phyloP scores from a whole-genome alignment of 108 stramenopile genomes.

The Epithemia pelagica region DNA sequence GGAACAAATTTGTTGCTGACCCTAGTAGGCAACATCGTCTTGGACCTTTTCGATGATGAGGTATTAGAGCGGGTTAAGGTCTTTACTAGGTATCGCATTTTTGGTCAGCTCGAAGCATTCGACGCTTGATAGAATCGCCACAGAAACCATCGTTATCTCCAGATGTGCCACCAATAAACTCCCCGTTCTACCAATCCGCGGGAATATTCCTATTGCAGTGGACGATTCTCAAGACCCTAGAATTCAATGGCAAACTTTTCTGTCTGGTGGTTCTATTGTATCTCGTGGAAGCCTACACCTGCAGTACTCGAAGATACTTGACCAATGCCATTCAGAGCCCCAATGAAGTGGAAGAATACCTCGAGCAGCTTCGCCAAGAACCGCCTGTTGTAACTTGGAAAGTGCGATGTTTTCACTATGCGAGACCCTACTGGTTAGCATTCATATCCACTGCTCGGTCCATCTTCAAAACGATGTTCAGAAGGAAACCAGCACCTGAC shows the following conservation, averaged over 20 bases:
- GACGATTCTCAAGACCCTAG: slow-evolving; percentile 24
- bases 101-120: no score
- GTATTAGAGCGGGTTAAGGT: no score
- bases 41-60: no score
- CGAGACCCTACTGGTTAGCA: slow-evolving; percentile 19
- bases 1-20: no score
- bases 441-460: neutral
- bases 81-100: no score
- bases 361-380: slow-evolving; percentile 45
- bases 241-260: slow-evolving; percentile 19
- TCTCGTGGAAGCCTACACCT: slow-evolving; percentile 63
- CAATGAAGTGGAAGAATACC: slow-evolving; percentile 45
- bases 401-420: slow-evolving; percentile 77
- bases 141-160: no score
- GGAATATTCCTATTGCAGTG: slow-evolving; percentile 39
- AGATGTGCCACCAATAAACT: no score
- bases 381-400: slow-evolving; percentile 69
- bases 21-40: no score
- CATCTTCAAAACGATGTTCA: neutral
- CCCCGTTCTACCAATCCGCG: no score
- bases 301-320: slow-evolving; percentile 64
- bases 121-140: no score
- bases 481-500: neutral
- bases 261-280: slow-evolving; percentile 40
- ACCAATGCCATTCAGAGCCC: slow-evolving; percentile 58